Evolutionary conservation across 2,329 filamentous ascomycete species (phyloP).

Genomic region (Neonectria neomacrospora): DNA sequence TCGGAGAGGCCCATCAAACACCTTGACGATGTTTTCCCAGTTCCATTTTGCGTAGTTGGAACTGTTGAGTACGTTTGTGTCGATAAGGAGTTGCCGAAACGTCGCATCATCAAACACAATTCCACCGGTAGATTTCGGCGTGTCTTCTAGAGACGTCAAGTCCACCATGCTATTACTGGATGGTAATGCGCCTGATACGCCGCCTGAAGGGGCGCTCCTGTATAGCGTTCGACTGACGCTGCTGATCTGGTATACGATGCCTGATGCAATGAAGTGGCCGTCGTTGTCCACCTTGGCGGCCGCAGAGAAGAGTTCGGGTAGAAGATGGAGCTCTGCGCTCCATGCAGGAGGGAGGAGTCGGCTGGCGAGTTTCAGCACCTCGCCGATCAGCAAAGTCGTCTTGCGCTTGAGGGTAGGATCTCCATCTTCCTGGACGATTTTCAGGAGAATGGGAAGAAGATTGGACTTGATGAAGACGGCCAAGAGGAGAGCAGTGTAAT

Average conservation of each 20-base stretch:
- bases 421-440: conserved; percentile 74
- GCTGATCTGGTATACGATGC: conserved; percentile 97
- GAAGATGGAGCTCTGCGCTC: conserved; percentile 85
- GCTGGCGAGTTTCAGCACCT: conserved; percentile 89
- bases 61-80: conserved; percentile 87
- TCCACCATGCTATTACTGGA: conserved; percentile 60
- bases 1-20: conserved; percentile 92
- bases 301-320: conserved; percentile 85
- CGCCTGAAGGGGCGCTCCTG: conserved; percentile 71
- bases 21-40: conserved; percentile 90
- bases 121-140: conserved; percentile 62
- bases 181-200: conserved; percentile 52
- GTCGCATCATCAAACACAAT: conserved; percentile 68
- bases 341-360: conserved; percentile 83
- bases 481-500: conserved; percentile 90
- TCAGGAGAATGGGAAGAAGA: conserved; percentile 70
- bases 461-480: conserved; percentile 87
- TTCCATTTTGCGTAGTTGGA: conserved; percentile 97
- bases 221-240: conserved; percentile 95
- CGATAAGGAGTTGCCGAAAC: conserved; percentile 73
- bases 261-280: conserved; percentile 81
- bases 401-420: conserved; percentile 83
- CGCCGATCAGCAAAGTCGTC: conserved; percentile 88
- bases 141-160: conserved; percentile 64
- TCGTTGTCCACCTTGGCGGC: conserved; percentile 78